A percentile compares a stretch with the other conserved stretches of the same genome.
These are phyloP conservation scores for Leccinum fuscescens DNA, from an alignment of 1,284 basidiomycete genomes.

Conservation along the genomic window DNA sequence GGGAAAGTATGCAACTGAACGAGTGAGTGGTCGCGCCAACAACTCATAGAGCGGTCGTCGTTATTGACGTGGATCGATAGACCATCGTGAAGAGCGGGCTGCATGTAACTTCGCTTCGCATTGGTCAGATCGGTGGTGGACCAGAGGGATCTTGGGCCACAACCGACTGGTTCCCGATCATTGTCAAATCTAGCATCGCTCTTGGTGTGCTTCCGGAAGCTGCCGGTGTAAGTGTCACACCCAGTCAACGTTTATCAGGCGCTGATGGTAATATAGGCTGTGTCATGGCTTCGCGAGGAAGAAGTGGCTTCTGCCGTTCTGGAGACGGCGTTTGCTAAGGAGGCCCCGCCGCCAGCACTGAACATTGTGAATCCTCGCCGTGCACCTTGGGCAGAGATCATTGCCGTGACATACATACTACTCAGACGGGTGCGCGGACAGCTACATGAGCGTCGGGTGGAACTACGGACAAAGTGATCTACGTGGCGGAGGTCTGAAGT, in stretches of 20 bases:
- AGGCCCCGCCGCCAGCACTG: not conserved
- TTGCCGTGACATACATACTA: not conserved
- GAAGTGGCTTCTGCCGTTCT: slow-evolving; percentile 16
- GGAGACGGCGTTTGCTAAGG: not conserved
- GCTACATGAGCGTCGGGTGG: too few relatives aligned
- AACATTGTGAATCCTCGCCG: not conserved
- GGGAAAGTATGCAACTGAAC: slow-evolving; percentile 22
- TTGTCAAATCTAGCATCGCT: slow-evolving; percentile 32
- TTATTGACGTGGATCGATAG: not conserved
- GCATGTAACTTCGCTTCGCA: slow-evolving; percentile 23
- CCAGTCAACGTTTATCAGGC: not conserved
- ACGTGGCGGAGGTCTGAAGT: too few relatives aligned
- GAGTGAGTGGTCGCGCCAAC: slow-evolving; percentile 21
- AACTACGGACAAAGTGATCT: too few relatives aligned
- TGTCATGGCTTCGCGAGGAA: slow-evolving; percentile 22
- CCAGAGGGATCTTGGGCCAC: slow-evolving; percentile 10
- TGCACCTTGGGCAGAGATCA: not conserved
- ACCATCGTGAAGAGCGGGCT: not conserved
- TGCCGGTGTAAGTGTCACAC: slow-evolving; percentile 18
- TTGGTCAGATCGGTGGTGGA: slow-evolving; percentile 32
- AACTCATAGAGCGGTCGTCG: not conserved
- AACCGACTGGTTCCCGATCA: slow-evolving; percentile 24
- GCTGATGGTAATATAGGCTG: slow-evolving; percentile 6
- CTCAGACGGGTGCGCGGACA: too few relatives aligned
- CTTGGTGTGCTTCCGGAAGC: slow-evolving; percentile 21